Evolutionary conservation across 306 rosid species (phyloP).

Genomic region (Medicago ruthenica): DNA sequence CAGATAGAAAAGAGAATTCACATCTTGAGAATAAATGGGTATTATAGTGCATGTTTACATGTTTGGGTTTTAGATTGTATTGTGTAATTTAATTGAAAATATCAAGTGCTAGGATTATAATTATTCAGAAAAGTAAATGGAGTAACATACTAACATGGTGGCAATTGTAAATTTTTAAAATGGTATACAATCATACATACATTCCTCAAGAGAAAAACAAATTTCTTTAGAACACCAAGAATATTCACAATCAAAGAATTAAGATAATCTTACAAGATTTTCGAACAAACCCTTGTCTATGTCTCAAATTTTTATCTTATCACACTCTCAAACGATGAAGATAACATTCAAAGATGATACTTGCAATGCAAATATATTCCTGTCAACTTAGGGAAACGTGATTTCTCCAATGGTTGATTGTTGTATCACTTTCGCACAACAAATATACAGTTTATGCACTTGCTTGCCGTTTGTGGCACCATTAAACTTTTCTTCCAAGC

Average conservation of each 20-base stretch:
- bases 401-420: background rate
- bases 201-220: background rate
- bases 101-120: background rate
- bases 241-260: background rate
- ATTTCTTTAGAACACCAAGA: conserved; percentile 1
- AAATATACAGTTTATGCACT: conserved; percentile 35
- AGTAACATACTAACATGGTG: background rate
- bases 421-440: background rate
- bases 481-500: conserved; percentile 15
- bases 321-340: background rate
- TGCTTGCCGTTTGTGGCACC: conserved; percentile 16
- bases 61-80: background rate
- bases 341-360: background rate
- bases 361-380: background rate
- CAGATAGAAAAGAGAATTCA: too few relatives aligned
- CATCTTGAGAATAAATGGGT: too few relatives aligned
- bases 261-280: background rate
- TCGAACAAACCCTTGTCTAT: background rate
- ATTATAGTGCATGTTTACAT: background rate
- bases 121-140: background rate
- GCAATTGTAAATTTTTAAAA: background rate
- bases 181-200: background rate
- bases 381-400: conserved; percentile 6
- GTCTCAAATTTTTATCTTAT: background rate
- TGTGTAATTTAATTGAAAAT: background rate